Evolutionary conservation across 805 yeast species (phyloP), one percentile per base, ranked within the genome.

Genomic region (Priceomyces castillae): DNA sequence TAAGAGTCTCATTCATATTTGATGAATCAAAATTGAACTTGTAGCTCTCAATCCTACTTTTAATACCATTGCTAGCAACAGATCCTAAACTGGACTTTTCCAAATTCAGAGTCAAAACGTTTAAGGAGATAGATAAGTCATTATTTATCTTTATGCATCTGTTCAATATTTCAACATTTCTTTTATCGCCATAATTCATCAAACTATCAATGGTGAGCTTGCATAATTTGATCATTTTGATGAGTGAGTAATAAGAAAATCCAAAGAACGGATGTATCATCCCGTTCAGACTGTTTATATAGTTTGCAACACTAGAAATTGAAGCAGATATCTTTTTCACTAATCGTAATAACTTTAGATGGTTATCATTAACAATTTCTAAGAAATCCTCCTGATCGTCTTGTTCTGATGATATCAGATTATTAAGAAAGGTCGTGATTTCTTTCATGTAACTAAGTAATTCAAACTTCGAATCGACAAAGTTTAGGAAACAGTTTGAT

Each of bases 341-440:
- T 7, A 74, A 44, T 38, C 77, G 53, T 15, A 64, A 56, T 14
- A 73, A 52, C 46, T 72, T 72, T 34, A 71, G 49, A 38, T 71
- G 73, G 42, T 61, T 58, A 47, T 75, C 78, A 36, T 57, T 48
- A 12, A 58, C 40, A 14, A 47, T 46, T 37, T 61, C 65, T 25
- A 37, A 40, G 15, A 47, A 39, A 40, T 58, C 62, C 14, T 58
- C 57, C 22, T 37, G 30, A 3, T 44, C 38, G 38, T 56, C 64
- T 20, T 57, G 56, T 3, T 40, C 22, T 43, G 41, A 41, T 25
- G 39, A 15, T 42, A 46, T 45, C 56, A 42, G 36, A 11, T 42
- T 35, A 4, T 26, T 39, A 9, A 50, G 39, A 2, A 46, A 31
- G 11, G 40, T 39, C 30, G 44, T 40, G 12, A 73, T 55, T 42